Percentiles rank a stretch among this genome's conserved stretches.
phyloP scores from a whole-genome alignment of 192 early-diverging fungal genomes.

The Coemansia asiatica region DNA sequence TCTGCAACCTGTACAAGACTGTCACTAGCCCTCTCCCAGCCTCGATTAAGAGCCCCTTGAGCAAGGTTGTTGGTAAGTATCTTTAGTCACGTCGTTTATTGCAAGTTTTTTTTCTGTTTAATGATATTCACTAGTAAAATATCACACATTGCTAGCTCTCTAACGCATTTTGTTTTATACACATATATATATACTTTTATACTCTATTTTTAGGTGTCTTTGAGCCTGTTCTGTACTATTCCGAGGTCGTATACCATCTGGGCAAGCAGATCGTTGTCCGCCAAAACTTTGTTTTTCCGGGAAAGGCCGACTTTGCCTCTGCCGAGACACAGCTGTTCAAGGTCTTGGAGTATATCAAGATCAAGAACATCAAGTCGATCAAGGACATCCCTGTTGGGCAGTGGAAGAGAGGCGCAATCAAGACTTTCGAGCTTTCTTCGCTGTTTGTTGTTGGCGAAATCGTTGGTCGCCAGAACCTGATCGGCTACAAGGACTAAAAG shows the following conservation, averaged over 20 bases:
- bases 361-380: slow-evolving; percentile 47
- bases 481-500: slow-evolving; percentile 50
- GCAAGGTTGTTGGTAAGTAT: slow-evolving; percentile 40
- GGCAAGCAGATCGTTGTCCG: slow-evolving; percentile 45
- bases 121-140: too few relatives aligned
- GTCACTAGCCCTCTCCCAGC: slow-evolving; percentile 43
- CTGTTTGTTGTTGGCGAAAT: slow-evolving; percentile 51
- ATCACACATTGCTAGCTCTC: too few relatives aligned
- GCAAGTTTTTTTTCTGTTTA: not conserved
- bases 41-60: slow-evolving; percentile 39
- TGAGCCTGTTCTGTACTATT: slow-evolving; percentile 51
- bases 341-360: slow-evolving; percentile 43
- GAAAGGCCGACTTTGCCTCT: slow-evolving; percentile 45
- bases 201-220: slow-evolving; percentile 11
- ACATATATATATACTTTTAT: too few relatives aligned
- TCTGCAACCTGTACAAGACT: slow-evolving; percentile 53
- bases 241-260: slow-evolving; percentile 49
- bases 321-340: slow-evolving; percentile 56
- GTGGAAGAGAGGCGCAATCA: slow-evolving; percentile 53
- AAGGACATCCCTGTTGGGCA: slow-evolving; percentile 44
- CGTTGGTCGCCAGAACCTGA: slow-evolving; percentile 46
- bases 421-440: slow-evolving; percentile 53
- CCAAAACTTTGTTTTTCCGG: slow-evolving; percentile 50
- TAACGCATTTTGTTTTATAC: too few relatives aligned
- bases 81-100: not conserved